Base-by-base conservation (phyloP, 2,329 filamentous ascomycete species). In the Spiromastix sp. region DNA sequence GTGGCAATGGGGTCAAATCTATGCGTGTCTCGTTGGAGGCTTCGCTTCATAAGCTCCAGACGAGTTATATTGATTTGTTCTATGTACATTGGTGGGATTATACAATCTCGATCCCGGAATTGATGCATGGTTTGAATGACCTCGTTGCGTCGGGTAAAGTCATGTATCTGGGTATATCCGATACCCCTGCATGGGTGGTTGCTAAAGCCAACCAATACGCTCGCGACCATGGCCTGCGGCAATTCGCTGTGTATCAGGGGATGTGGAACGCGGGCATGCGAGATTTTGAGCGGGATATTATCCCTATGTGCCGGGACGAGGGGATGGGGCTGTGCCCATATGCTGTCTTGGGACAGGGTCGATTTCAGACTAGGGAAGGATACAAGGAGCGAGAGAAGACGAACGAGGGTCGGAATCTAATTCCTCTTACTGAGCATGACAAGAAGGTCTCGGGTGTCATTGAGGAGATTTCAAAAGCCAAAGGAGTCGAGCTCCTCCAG, bases 261-360 rank as follows among this genome's bases (percentile, higher is more conserved):
- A 61, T 59, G 8, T 84, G 77, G 76, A 72, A 61, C 15, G 66
- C 70, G 12, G 66, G 61, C 1, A 65, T 73, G 31, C 71, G 81
- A 16, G 80, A 85, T 52, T 72, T 81, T 33, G 77, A 81, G 59
- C 67, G 76, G 16, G 77, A 81, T n/a, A 77, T 81, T 45, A 66
- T 83, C 22, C 76, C 76, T 27, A 82, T 82, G 78, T 65, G 59
- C 25, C 64, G 64, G 24, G 63, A 67, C 19, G 73, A 81, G 47
- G 76, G 77, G 21, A 79, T 80, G 71, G 74, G 60, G 0, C 48
- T 79, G 2, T 66, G 64, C 1, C 71, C 73, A 1, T 74, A 66
- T 61, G 69, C 67, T 10, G 53, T 63, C 1, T 56, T 77, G 4
- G 70, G 69, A 20, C 55, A 61, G 22, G 71, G 71, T 26, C 58